Evolutionary conservation across 495 filamentous ascomycete species (phyloP), one percentile per base, ranked within the genome.

Genomic region (Thozetella sp.): DNA sequence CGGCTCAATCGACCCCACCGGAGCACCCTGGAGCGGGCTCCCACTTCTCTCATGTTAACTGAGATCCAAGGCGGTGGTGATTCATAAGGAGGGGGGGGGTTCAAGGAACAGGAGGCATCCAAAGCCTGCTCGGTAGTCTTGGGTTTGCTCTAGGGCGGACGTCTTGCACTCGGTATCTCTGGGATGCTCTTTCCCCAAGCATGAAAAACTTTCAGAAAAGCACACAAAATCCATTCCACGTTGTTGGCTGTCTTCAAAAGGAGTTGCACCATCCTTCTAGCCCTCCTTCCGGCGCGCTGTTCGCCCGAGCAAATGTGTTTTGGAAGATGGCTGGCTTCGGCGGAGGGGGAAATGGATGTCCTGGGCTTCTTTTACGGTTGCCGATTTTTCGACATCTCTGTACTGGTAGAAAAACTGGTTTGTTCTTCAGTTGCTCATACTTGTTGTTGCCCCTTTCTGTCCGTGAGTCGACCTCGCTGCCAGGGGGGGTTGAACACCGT

Each of bases 341-440:
- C n/a, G 64, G 24, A 59, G 22, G 51, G 56, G 51, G 51, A 48
- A 51, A 51, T 2, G 3, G 54, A 46, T 20, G 22, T 52, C n/a
- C 22, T 22, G 20, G 15, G 26, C 15, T 22, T 30, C 55, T 56
- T 57, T 53, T 22, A 54, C 43, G 55, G 53, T 57, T 46, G 46
- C 54, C 54, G 53, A 59, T 25, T 57, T 63, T 23, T 66, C 57
- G 58, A 57, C 46, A 62, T 61, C 23, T 59, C 25, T 68, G 66
- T 65, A 65, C 40, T 56, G 48, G 62, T 63, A 61, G 58, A 57
- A 22, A 48, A n/a, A 48, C 6, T 48, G 43, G 43, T n/a, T 48
- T 48, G n/a, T 48, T 48, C 43, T 48, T 48, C 43, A 48, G 43
- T 4, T 48, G 4, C 43, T n/a, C 20, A n/a, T n/a, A n/a, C n/a